Base-by-base conservation (phyloP, 257 asterid species). In the Solanum etuberosum region DNA sequence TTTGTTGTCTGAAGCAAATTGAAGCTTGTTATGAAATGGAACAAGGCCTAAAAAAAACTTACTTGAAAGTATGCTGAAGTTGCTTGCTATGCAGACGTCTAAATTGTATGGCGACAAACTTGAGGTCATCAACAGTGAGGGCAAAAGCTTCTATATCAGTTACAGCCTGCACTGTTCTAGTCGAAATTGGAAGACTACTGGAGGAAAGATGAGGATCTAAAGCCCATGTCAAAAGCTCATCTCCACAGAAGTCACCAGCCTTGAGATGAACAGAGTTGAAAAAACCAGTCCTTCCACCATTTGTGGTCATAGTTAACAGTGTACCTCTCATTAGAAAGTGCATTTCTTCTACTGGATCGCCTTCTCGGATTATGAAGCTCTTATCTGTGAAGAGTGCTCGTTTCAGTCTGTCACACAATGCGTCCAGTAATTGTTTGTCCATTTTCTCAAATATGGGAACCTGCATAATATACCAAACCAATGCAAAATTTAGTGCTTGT, bases 301-400 rank as follows among this genome's bases (percentile, higher is more conserved):
- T 83, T 8, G 63, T 83, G 7, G 89, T 70, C 84, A 70, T 61
- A 4, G 76, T 29, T 32, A 16, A 61, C 59, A 87, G 9, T 5
- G 77, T 71, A 21, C 87, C 89, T n/a, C 89, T 59, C 68, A 72
- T 37, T 70, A 87, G 15, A 54, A 87, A 82, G 59, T 68, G 42
- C 89, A 87, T 87, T 9, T 48, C 86, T 7, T 87, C 83, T n/a
- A 82, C 86, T 1, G 83, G 89, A 46, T 81, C 86, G 4, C 86
- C 89, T 29, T 87, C 89, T 9, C 34, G 35, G 3, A 54, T 23
- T 83, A 83, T 57, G 77, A 38, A 83, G 37, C 87, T 83, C 9
- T 71, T 43, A 21, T 83, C 54, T 3, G 87, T 57, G 85, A 70
- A 87, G 5, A 71, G 85, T 37, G 85, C 87, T 35, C 70, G 51